phyloP scores from a whole-genome alignment of 257 asterid species.

The Lithospermum erythrorhizon region DNA sequence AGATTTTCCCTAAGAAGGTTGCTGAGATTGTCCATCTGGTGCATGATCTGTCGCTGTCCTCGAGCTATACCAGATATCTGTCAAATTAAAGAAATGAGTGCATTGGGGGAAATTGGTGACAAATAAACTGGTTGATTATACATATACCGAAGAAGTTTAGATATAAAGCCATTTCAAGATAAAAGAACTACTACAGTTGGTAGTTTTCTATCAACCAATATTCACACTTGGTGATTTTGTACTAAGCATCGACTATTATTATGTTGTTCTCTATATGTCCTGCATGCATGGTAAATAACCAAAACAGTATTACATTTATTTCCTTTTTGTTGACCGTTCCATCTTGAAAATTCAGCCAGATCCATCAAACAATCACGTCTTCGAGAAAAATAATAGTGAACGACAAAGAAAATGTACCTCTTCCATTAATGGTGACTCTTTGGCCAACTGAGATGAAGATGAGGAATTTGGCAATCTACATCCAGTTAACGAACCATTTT shows the following conservation, averaged over 20 bases:
- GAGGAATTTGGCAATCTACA: conserved; percentile 52
- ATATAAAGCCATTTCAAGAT: no score
- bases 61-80: conserved; percentile 59
- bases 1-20: conserved; percentile 31
- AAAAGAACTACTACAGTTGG: no score
- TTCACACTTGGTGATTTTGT: no score
- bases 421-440: conserved; percentile 58
- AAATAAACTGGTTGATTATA: not conserved
- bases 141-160: no score
- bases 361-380: not conserved
- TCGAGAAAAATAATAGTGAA: not conserved
- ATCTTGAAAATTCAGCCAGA: not conserved
- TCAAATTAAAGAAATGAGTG: not conserved
- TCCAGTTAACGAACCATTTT: conserved; percentile 71
- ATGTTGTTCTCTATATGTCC: no score
- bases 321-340: no score
- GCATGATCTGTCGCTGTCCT: conserved; percentile 79
- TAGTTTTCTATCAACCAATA: no score
- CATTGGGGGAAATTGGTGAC: no score
- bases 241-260: no score
- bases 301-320: no score
- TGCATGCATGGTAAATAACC: no score
- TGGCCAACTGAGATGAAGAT: conserved; percentile 66
- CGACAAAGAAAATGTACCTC: conserved; percentile 43
- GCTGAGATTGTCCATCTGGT: conserved; percentile 62